Evolutionary conservation across 768 basidiomycete species (phyloP).

Genomic region (Mycena crocata): DNA sequence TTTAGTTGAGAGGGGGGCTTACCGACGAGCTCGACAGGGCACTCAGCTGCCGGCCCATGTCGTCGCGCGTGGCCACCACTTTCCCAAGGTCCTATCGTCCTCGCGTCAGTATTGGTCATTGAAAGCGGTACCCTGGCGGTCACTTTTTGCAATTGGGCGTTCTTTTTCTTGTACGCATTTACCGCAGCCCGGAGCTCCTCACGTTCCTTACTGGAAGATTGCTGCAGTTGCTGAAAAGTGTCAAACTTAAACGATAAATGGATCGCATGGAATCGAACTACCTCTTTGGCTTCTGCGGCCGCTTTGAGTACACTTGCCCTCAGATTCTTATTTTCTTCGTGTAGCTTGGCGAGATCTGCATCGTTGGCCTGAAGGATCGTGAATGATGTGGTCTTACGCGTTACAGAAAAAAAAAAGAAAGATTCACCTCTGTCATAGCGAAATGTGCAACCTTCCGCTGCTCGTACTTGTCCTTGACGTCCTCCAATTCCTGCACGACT

Average conservation of each 20-base stretch:
- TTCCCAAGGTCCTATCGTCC: background rate
- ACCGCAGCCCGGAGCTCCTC: background rate
- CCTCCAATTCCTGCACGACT: background rate
- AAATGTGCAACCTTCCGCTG: background rate
- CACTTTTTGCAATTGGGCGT: background rate
- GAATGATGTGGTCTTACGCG: too few species aligned
- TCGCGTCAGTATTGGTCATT: background rate
- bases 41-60: background rate
- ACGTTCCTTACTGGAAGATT: background rate
- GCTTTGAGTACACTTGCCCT: background rate
- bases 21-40: background rate
- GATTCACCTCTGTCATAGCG: background rate
- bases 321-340: conserved; percentile 1
- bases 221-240: background rate
- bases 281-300: background rate
- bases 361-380: background rate
- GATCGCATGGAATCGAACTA: background rate
- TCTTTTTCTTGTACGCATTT: conserved; percentile 4
- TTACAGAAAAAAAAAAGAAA: background rate
- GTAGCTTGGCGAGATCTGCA: background rate
- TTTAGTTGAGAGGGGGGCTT: too few species aligned
- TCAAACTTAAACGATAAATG: background rate
- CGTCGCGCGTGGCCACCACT: background rate
- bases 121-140: background rate
- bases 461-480: background rate